Evolutionary conservation across 2,329 filamentous ascomycete genomes (phyloP).

Genomic region (Epichloe gansuensis): DNA sequence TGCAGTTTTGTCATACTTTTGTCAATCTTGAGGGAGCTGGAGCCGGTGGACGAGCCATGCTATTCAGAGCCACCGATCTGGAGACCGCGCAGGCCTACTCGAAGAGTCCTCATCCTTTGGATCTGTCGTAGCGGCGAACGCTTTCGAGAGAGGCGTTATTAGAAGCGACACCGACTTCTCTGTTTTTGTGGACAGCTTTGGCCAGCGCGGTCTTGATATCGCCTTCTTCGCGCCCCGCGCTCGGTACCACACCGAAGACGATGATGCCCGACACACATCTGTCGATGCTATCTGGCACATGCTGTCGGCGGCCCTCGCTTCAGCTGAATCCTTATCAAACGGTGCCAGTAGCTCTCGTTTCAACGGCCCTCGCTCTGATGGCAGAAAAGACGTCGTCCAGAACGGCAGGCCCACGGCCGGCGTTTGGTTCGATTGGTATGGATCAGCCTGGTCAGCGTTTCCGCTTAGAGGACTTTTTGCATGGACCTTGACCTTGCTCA

Average conservation of each 20-base stretch:
- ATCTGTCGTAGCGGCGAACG: slow-evolving; percentile 69
- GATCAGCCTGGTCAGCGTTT: slow-evolving; percentile 66
- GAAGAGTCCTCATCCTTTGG: slow-evolving; percentile 62
- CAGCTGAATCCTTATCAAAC: slow-evolving; percentile 57
- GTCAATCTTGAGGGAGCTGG: slow-evolving; percentile 92
- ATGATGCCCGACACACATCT: slow-evolving; percentile 73
- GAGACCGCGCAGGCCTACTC: slow-evolving; percentile 74
- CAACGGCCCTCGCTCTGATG: slow-evolving; percentile 42
- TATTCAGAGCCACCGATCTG: slow-evolving; percentile 81
- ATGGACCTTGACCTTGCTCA: slow-evolving; percentile 70
- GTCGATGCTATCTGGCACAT: slow-evolving; percentile 75
- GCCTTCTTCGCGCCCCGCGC: slow-evolving; percentile 82
- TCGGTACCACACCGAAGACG: slow-evolving; percentile 83
- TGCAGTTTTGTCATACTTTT: slow-evolving; percentile 73
- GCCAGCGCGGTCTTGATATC: slow-evolving; percentile 79
- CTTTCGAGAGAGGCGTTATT: slow-evolving; percentile 68
- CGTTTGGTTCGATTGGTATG: slow-evolving; percentile 93
- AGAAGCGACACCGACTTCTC: slow-evolving; percentile 83
- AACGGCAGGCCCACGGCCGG: slow-evolving; percentile 56
- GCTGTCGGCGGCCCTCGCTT: slow-evolving; percentile 72
- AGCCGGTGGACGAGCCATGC: slow-evolving; percentile 73
- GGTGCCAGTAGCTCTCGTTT: slow-evolving; percentile 53
- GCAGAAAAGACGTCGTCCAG: slow-evolving; percentile 46
- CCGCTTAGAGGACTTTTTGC: slow-evolving; percentile 75
- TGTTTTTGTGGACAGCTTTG: slow-evolving; percentile 65